Evolutionary conservation across 1,284 basidiomycete species (phyloP), one percentile per base, ranked within the genome.

Genomic region (Ustilago nuda): DNA sequence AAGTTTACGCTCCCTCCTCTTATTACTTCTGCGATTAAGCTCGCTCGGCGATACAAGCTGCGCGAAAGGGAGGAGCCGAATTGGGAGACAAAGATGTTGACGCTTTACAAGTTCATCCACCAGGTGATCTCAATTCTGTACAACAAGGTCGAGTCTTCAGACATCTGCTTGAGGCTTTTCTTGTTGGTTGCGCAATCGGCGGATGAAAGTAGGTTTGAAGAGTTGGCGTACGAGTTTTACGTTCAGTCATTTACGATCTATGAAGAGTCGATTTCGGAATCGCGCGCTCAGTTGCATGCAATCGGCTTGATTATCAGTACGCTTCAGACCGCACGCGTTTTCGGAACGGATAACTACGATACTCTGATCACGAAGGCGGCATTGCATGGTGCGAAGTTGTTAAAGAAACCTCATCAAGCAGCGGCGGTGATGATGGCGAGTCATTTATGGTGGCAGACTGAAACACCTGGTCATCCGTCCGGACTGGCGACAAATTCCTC

Each of bases 331-430:
- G 76, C 84, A 8, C 62, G 83, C 13, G 78, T 80, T 15, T 85
- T 85, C 52, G 76, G 76, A 9, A 71, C 73, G 23, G 84, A 85
- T 70, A 84, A 83, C 51, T 84, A 84, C 67, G 82, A 84, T 32
- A 80, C 81, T 4, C 76, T 85, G 23, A 82, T 81, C 68, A 85
- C 83, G 53, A 84, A 84, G 56, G 84, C 84, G 17, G 81, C 84
- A 15, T 66, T 84, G 36, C 81, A 84, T 33, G 80, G 80, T 13
- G 82, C 83, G 50, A 84, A 84, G 72, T 66, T 85, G 68, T 73
- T 84, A 45, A 85, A 85, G 66, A 84, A 84, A 69, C 83, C 84
- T 12, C 84, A 85, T 45, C 84, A 85, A 57, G 83, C 84, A 4
- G 74, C 80, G n/a, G 84, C 84, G 0, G 84, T 85, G 43, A 76